Base-by-base conservation (phyloP, 2,329 filamentous ascomycete genomes). In the Colletotrichum sp. region DNA sequence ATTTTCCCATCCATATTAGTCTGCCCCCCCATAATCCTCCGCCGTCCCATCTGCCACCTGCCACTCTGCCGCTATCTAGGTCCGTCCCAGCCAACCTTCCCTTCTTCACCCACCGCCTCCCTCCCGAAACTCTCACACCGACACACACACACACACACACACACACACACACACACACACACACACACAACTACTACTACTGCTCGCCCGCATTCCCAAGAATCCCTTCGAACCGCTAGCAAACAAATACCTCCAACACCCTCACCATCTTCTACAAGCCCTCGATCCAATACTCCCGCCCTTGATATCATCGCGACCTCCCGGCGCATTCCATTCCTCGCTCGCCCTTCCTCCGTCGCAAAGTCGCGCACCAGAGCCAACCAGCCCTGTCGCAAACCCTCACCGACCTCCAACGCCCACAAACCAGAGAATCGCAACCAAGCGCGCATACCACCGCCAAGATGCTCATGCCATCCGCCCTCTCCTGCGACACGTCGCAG, bases 391-490 rank as follows among this genome's bases (percentile, higher is more conserved):
- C 74, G 74, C 71, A 69, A 75, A 75, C 65, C 60, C n/a, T 52
- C 64, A 71, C 65, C 58, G 18, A 58, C 26, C 28, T n/a, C 32
- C 60, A 63, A 30, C 60, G 43, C 65, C 61, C 48, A 28, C 60
- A 58, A 72, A 26, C 32, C 67, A 60, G 15, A 13, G 21, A 63
- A 63, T 36, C 43, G 15, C 36, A 16, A 55, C 38, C 9, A 69
- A n/a, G 43, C 43, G 21, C 72, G 28, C 60, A 69, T 60, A 36
- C 73, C 48, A 34, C 34, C 72, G 65, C 67, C 77, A 86, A 78
- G 26, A 93, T 93, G 91, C 83, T 92, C 74, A 87, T 92, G 77
- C 90, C 91, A 24, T 92, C 91, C 34, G 89, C 90, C 43, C 83
- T 92, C 60, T 85, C 88, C 34, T 92, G 90, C 88, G 90, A 92